Conservation (phyloP, 2,329 filamentous ascomycete genomes). For the Hypoxylon sp. region DNA sequence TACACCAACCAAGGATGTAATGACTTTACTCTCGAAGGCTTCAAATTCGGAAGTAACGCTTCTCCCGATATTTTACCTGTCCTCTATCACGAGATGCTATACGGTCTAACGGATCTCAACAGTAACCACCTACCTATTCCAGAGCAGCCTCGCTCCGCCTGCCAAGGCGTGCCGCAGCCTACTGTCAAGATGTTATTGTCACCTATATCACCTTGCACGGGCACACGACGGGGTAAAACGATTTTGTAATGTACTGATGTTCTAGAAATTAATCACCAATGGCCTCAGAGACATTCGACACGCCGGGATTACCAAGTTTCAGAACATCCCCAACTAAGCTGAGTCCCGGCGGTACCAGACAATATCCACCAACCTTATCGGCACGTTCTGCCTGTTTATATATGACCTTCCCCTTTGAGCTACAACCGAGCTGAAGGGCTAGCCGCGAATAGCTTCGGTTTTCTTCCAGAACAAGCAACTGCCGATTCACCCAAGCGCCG, state of each 20-base stretch:
- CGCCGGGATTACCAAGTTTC: slow-evolving; percentile 10
- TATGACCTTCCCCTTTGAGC: slow-evolving; percentile 44
- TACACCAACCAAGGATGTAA: not conserved
- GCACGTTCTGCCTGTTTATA: slow-evolving; percentile 40
- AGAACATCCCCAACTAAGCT: slow-evolving; percentile 8
- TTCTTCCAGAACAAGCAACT: slow-evolving; percentile 38
- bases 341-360: slow-evolving; percentile 26
- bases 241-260: no score
- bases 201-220: not conserved
- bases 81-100: not conserved
- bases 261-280: slow-evolving; percentile 16
- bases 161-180: not conserved
- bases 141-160: not conserved
- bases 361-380: slow-evolving; percentile 45
- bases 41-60: not conserved
- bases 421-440: slow-evolving; percentile 13
- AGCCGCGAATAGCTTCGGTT: slow-evolving; percentile 37
- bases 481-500: slow-evolving; percentile 12
- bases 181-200: not conserved
- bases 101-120: not conserved
- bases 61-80: not conserved
- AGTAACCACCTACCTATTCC: not conserved
- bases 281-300: slow-evolving; percentile 13
- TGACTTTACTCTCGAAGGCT: not conserved
- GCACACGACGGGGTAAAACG: not conserved